phyloP scores from a whole-genome alignment of 768 basidiomycete species.

The Amyloporia xantha region DNA sequence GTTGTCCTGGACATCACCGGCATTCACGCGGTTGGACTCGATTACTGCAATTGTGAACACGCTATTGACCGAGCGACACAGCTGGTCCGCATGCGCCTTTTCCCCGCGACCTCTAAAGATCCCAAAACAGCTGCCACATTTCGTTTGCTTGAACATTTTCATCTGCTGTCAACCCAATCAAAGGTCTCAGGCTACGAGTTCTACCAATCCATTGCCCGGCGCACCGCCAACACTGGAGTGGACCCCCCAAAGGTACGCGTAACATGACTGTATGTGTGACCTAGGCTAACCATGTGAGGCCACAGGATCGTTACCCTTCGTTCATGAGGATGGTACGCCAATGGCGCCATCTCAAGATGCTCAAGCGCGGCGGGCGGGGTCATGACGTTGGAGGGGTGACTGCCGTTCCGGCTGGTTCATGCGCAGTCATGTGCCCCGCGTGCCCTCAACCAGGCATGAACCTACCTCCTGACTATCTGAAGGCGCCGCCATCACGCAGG shows the following conservation, averaged over 20 bases:
- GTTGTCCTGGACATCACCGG: conserved; percentile 21
- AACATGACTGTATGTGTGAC: neutral
- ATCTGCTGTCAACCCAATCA: conserved; percentile 25
- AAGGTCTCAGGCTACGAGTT: conserved; percentile 29
- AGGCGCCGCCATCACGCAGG: conserved; percentile 7
- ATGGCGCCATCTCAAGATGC: conserved; percentile 15
- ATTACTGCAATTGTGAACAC: conserved; percentile 20
- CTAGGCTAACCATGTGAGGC: too few relatives aligned
- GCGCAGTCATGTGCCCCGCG: conserved; percentile 18
- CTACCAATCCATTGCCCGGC: conserved; percentile 20
- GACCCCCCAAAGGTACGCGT: conserved; percentile 6
- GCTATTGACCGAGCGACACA: conserved; percentile 8
- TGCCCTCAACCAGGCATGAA: conserved; percentile 20
- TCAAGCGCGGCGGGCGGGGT: conserved; percentile 17
- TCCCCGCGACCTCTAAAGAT: conserved; percentile 23
- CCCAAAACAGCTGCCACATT: conserved; percentile 29
- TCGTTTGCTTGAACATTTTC: conserved; percentile 24
- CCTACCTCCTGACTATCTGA: conserved; percentile 13
- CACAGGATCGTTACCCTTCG: conserved; percentile 13
- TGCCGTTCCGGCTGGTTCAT: conserved; percentile 7
- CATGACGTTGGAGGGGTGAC: conserved; percentile 13
- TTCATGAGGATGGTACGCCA: conserved; percentile 12
- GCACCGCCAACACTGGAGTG: conserved; percentile 27
- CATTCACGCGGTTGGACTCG: conserved; percentile 17
- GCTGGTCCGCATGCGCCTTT: conserved; percentile 26